phyloP scores from a whole-genome alignment of 352 stramenopile genomes.

The Pythium volutum region DNA sequence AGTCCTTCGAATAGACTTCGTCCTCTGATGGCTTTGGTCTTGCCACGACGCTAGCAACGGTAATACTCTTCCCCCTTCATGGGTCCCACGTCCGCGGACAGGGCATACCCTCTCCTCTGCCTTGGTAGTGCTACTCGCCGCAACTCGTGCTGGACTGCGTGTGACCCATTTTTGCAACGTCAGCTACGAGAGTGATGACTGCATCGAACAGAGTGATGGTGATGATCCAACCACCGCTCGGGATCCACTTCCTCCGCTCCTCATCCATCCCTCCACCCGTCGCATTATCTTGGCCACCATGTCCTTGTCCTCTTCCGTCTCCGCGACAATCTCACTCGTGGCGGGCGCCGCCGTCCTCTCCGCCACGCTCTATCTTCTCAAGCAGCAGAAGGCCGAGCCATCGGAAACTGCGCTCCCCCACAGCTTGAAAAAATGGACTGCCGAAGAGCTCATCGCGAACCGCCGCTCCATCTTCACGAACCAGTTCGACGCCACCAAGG shows the following conservation, averaged over 20 bases:
- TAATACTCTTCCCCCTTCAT: too few relatives aligned
- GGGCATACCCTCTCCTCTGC: too few relatives aligned
- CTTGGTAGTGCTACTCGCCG: too few relatives aligned
- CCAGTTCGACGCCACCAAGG: constrained; percentile 55
- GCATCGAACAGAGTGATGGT: constrained; percentile 7
- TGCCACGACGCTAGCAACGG: too few relatives aligned
- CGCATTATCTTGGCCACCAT: background rate
- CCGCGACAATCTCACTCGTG: constrained; percentile 6
- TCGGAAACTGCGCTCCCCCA: background rate
- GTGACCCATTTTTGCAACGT: too few relatives aligned
- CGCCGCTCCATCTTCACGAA: constrained; percentile 79
- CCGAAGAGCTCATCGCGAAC: constrained; percentile 73
- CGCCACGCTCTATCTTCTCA: constrained; percentile 18
- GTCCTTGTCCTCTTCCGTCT: constrained; percentile 7
- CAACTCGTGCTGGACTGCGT: too few relatives aligned
- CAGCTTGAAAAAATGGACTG: constrained; percentile 41
- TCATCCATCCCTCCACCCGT: background rate
- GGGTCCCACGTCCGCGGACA: too few relatives aligned
- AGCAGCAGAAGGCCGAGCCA: constrained; percentile 25
- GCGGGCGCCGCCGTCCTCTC: constrained; percentile 13
- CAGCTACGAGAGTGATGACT: background rate
- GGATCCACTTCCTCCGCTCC: background rate
- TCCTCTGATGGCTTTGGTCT: too few relatives aligned
- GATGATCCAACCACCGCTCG: constrained; percentile 14
- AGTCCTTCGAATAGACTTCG: background rate